Conservation (phyloP, 805 yeast genomes). For the Barnettozyma pratensis region DNA sequence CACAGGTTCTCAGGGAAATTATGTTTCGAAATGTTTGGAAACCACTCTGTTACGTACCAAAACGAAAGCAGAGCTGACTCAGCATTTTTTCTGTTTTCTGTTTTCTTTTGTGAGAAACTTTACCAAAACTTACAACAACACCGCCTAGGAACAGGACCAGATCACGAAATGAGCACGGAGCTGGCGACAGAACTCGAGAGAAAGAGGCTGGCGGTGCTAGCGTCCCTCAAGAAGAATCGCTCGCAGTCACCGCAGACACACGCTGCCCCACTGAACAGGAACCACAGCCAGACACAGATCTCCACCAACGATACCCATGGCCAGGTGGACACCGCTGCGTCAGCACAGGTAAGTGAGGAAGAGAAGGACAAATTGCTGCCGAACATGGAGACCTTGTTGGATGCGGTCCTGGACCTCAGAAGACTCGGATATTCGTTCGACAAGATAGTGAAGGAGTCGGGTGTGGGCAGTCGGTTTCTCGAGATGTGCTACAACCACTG, state of each 20-base stretch:
- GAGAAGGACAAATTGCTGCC: background rate
- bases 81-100: background rate
- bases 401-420: slow-evolving; percentile 22
- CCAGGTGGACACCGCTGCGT: too few relatives aligned
- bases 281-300: background rate
- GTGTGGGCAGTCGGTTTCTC: slow-evolving; percentile 16
- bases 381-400: slow-evolving; percentile 6
- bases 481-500: slow-evolving; percentile 13
- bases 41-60: too few relatives aligned
- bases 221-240: slow-evolving; percentile 15
- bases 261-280: background rate
- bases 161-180: background rate
- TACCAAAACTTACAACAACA: too few relatives aligned
- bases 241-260: slow-evolving; percentile 3
- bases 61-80: too few relatives aligned
- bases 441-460: slow-evolving; percentile 13
- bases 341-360: background rate
- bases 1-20: too few relatives aligned
- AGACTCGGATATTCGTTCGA: slow-evolving; percentile 22
- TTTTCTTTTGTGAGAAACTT: background rate
- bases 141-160: too few relatives aligned
- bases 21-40: too few relatives aligned
- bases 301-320: background rate
- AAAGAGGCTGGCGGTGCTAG: slow-evolving; percentile 23
- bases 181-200: slow-evolving; percentile 14